Conservation (phyloP, 2,329 filamentous ascomycete species). For the Xylaria sp. region DNA sequence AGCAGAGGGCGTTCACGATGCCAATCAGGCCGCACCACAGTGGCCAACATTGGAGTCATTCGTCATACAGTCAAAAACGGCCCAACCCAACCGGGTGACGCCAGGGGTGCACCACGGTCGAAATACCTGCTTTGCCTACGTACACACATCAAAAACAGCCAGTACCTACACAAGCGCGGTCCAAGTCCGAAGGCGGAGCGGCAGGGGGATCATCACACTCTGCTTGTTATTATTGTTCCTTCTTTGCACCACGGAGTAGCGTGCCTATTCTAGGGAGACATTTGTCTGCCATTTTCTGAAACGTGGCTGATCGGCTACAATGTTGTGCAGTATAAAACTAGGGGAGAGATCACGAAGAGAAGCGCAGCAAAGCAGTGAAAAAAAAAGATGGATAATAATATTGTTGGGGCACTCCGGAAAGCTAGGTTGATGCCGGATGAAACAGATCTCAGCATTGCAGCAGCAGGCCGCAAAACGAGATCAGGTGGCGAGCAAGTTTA, state of each 20-base stretch:
- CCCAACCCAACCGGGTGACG: slow-evolving; percentile 15
- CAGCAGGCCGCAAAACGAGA: not conserved
- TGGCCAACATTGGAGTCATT: slow-evolving; percentile 19
- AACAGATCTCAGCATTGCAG: not conserved
- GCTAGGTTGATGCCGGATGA: not conserved
- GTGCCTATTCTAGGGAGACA: not conserved
- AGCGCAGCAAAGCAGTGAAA: not conserved
- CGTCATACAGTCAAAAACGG: slow-evolving; percentile 19
- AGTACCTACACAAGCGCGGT: not conserved
- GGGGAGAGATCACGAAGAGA: not conserved
- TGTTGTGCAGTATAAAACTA: not conserved
- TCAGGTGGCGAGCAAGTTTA: not conserved
- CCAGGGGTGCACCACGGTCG: slow-evolving; percentile 13
- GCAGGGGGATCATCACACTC: slow-evolving; percentile 13
- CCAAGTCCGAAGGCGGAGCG: slow-evolving; percentile 27
- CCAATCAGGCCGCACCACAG: slow-evolving; percentile 30
- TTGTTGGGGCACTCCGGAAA: not conserved
- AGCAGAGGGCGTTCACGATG: slow-evolving; percentile 29
- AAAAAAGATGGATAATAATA: no score
- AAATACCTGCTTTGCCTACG: no score
- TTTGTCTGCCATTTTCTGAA: not conserved
- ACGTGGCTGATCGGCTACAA: not conserved
- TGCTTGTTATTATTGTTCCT: no score
- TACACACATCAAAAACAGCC: not conserved
- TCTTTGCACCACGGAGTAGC: not conserved